These are phyloP conservation scores for Neopestalotiopsis sp. DNA, from an alignment of 2,329 filamentous ascomycete genomes.

Conservation along the genomic window DNA sequence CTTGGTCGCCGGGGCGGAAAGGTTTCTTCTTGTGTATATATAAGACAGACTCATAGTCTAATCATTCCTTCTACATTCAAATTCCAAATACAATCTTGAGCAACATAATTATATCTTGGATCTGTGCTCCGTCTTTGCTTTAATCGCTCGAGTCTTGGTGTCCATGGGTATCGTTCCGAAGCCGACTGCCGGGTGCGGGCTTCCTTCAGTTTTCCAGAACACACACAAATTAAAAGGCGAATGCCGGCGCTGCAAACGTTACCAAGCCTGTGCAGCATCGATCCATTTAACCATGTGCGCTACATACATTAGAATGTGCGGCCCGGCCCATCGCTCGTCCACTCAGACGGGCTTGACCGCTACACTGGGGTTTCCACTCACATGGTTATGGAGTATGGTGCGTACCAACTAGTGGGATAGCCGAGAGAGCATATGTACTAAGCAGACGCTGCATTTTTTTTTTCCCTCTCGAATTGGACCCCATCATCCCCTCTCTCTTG, in stretches of 20 bases:
- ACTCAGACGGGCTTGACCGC: slow-evolving; percentile 7
- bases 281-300: slow-evolving; percentile 4
- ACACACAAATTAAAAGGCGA: background rate
- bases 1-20: background rate
- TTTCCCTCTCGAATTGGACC: background rate
- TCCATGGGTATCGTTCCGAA: background rate
- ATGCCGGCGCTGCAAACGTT: background rate
- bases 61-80: background rate
- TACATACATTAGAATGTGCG: slow-evolving; percentile 7
- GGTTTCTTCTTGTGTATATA: background rate
- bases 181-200: background rate
- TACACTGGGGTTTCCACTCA: slow-evolving; percentile 25
- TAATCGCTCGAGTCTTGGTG: background rate
- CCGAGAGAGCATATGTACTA: slow-evolving; percentile 16
- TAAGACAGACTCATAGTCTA: background rate
- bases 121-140: no score
- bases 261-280: background rate
- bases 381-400: slow-evolving; percentile 15
- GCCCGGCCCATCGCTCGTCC: slow-evolving; percentile 9
- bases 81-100: background rate
- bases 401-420: background rate
- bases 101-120: background rate
- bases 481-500: background rate
- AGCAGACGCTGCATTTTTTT: slow-evolving; percentile 2
- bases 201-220: slow-evolving; percentile 1